These are phyloP conservation scores for Botryosphaeria dothidea DNA, from an alignment of 2,329 filamentous ascomycete species.

Conservation along the genomic window DNA sequence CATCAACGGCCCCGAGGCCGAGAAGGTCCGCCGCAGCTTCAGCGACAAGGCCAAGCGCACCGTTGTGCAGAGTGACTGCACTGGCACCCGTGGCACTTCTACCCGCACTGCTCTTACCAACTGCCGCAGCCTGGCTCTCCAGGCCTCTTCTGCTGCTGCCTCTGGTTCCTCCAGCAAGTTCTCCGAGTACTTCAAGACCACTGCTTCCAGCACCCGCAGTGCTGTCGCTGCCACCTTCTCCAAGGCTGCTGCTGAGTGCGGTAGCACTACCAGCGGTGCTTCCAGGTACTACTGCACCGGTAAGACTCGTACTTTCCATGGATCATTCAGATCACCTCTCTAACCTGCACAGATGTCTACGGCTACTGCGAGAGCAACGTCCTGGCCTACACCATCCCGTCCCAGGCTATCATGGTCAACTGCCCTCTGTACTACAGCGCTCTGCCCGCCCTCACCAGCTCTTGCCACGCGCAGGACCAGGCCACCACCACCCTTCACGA, in stretches of 20 bases:
- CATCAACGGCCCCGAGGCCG: conserved; percentile 59
- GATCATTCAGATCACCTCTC: too few species aligned
- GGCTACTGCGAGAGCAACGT: conserved; percentile 53
- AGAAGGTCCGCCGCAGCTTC: conserved; percentile 49
- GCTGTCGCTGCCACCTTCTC: conserved; percentile 56
- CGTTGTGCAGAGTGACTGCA: conserved; percentile 56
- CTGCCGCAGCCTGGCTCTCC: conserved; percentile 55
- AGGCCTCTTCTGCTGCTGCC: conserved; percentile 54
- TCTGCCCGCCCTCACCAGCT: conserved; percentile 50
- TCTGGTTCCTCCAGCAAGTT: conserved; percentile 50
- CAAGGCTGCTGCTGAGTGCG: conserved; percentile 58
- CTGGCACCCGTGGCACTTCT: conserved; percentile 46
- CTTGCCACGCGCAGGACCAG: conserved; percentile 66
- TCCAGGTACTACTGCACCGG: conserved; percentile 63
- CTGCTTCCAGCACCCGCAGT: conserved; percentile 40
- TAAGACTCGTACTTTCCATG: too few species aligned
- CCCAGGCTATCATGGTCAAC: conserved; percentile 59
- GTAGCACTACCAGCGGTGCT: conserved; percentile 48
- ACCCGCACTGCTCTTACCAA: conserved; percentile 56
- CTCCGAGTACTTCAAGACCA: conserved; percentile 65
- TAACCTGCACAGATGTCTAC: too few species aligned
- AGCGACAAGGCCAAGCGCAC: conserved; percentile 50
- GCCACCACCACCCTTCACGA: conserved; percentile 67
- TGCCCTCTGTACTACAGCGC: conserved; percentile 61
- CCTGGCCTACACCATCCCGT: conserved; percentile 63